These are phyloP conservation scores for Taphrina betulina DNA, from an alignment of 1,139 yeast species.

Conservation along the genomic window DNA sequence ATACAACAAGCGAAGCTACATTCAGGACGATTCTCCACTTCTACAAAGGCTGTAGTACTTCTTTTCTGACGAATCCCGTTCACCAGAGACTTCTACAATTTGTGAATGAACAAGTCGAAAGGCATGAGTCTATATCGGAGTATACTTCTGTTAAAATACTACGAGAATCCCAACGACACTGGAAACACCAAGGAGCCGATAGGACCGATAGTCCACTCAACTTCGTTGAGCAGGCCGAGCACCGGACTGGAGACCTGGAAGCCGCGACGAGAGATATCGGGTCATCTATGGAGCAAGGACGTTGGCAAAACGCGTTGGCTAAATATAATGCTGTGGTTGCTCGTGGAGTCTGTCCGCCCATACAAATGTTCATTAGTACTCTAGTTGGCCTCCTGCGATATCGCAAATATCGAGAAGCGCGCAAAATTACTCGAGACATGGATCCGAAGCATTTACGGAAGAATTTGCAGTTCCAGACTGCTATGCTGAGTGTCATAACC, in stretches of 20 bases:
- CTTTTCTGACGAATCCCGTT: neutral
- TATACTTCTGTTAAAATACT: neutral
- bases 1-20: slow-evolving; percentile 3
- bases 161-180: neutral
- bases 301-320: slow-evolving; percentile 2
- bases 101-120: neutral
- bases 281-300: neutral
- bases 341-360: slow-evolving; percentile 12
- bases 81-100: neutral
- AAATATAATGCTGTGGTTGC: neutral
- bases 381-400: slow-evolving; percentile 7
- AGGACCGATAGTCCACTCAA: neutral
- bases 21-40: slow-evolving; percentile 9
- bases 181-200: neutral
- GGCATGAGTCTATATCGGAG: neutral
- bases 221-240: neutral
- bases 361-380: neutral
- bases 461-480: slow-evolving; percentile 1
- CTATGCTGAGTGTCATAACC: neutral
- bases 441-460: neutral
- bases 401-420: slow-evolving; percentile 14
- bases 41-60: neutral
- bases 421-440: neutral
- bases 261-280: neutral
- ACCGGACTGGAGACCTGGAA: neutral